A percentile compares a stretch with the other conserved stretches of the same genome.
phyloP scores from a whole-genome alignment of 768 basidiomycete genomes.

The Albatrellus ellisii region DNA sequence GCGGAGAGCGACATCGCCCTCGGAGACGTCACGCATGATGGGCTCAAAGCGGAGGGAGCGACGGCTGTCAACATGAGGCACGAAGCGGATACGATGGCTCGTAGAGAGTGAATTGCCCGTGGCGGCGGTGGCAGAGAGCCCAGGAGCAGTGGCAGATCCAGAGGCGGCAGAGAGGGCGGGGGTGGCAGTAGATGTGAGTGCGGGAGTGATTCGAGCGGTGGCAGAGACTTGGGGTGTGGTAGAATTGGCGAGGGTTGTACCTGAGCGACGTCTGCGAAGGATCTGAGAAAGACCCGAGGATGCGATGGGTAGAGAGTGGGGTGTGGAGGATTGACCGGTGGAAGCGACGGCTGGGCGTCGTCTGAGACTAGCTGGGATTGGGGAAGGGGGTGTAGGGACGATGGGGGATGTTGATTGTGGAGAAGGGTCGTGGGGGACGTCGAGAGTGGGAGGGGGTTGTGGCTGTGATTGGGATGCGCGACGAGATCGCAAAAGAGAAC shows the following conservation, averaged over 20 bases:
- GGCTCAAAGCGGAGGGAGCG: conserved; percentile 88
- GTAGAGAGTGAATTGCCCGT: conserved; percentile 13
- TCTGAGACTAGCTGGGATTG: conserved; percentile 21
- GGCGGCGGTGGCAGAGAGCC: conserved; percentile 14
- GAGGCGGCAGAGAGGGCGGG: not conserved
- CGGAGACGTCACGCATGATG: conserved; percentile 71
- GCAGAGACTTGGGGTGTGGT: conserved; percentile 17
- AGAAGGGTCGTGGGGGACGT: conserved; percentile 26
- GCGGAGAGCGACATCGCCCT: conserved; percentile 58
- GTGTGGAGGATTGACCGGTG: conserved; percentile 24
- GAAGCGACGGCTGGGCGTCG: conserved; percentile 27
- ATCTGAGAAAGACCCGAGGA: conserved; percentile 41
- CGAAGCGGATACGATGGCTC: conserved; percentile 76
- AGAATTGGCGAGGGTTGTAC: conserved; percentile 32
- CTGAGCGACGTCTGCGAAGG: conserved; percentile 55
- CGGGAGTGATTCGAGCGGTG: conserved; percentile 11
- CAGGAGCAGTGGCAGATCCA: not conserved
- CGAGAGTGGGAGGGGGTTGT: conserved; percentile 22
- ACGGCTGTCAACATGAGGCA: conserved; percentile 87
- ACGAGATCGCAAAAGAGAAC: conserved; percentile 57
- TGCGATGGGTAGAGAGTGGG: conserved; percentile 21
- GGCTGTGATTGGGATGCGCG: conserved; percentile 49
- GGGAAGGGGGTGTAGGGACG: conserved; percentile 18
- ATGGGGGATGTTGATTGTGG: conserved; percentile 29
- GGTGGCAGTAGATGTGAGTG: conserved; percentile 13